Percentiles rank a stretch among this genome's conserved stretches.
Evolutionary conservation across 371 early-diverging fungal species (phyloP).

Genomic region (Entomophthora muscae): DNA sequence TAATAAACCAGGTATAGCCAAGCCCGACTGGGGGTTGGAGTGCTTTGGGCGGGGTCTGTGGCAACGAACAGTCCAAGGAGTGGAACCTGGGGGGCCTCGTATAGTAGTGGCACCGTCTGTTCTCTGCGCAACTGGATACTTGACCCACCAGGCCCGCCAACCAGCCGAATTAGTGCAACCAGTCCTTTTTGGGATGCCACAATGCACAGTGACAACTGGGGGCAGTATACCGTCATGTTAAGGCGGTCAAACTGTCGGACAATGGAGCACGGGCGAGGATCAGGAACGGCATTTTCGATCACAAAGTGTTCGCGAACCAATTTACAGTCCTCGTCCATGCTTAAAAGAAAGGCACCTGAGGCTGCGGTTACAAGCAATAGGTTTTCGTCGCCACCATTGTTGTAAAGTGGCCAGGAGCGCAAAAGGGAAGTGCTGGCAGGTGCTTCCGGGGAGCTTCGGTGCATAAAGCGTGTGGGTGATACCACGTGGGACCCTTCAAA

Average conservation of each 20-base stretch:
- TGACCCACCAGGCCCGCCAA: conserved; percentile 8
- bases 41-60: background rate
- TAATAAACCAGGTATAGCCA: conserved; percentile 8
- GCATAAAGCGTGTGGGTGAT: background rate
- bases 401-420: background rate
- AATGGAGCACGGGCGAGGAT: background rate
- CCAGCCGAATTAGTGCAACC: conserved; percentile 6
- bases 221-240: conserved; percentile 9
- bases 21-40: conserved; percentile 2
- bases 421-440: background rate
- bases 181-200: conserved; percentile 11
- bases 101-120: background rate
- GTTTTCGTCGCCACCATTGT: background rate
- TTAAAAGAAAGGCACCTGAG: background rate
- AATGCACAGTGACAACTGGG: conserved; percentile 9
- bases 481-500: background rate
- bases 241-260: conserved; percentile 7
- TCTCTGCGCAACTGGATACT: background rate
- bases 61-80: background rate
- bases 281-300: background rate
- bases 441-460: background rate
- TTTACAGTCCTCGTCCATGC: background rate
- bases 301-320: background rate
- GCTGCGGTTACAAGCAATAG: background rate
- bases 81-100: background rate